phyloP scores from a whole-genome alignment of 2,329 filamentous ascomycete genomes.

The Clonostachys rhizophaga region DNA sequence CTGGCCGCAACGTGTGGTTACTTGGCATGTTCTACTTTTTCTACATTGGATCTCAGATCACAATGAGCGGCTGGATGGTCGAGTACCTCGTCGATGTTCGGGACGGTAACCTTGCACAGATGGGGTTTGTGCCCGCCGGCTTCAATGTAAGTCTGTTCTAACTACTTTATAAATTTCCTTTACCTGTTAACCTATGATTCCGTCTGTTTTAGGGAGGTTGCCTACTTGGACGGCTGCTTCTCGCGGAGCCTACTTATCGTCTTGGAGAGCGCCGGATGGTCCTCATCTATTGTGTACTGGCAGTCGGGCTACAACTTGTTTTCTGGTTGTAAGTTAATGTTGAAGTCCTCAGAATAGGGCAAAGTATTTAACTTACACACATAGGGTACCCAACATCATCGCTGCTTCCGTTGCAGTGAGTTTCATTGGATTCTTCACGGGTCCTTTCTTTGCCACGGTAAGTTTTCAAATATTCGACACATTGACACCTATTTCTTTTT shows the following conservation, averaged over 20 bases:
- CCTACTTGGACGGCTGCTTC: slow-evolving; percentile 49
- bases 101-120: slow-evolving; percentile 46
- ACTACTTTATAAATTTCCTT: background rate
- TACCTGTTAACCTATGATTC: background rate
- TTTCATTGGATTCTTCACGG: slow-evolving; percentile 52
- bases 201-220: slow-evolving; percentile 33
- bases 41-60: slow-evolving; percentile 50
- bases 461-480: background rate
- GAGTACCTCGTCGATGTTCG: slow-evolving; percentile 58
- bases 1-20: slow-evolving; percentile 46
- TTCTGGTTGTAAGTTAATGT: slow-evolving; percentile 47
- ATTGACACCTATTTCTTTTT: background rate
- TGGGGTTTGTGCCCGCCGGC: slow-evolving; percentile 59
- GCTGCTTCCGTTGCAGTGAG: slow-evolving; percentile 48
- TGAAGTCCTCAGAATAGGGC: background rate
- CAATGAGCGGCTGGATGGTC: slow-evolving; percentile 58
- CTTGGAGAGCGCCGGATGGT: slow-evolving; percentile 57
- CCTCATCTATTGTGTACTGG: slow-evolving; percentile 44
- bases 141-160: slow-evolving; percentile 34
- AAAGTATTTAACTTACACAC: background rate
- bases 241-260: slow-evolving; percentile 55
- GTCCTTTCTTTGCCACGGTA: slow-evolving; percentile 50
- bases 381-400: slow-evolving; percentile 34
- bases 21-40: slow-evolving; percentile 62
- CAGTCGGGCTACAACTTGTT: slow-evolving; percentile 49